These are phyloP conservation scores for Paramecium octaurelia DNA, from an alignment of 73 alveolate genomes.

Conservation along the genomic window DNA sequence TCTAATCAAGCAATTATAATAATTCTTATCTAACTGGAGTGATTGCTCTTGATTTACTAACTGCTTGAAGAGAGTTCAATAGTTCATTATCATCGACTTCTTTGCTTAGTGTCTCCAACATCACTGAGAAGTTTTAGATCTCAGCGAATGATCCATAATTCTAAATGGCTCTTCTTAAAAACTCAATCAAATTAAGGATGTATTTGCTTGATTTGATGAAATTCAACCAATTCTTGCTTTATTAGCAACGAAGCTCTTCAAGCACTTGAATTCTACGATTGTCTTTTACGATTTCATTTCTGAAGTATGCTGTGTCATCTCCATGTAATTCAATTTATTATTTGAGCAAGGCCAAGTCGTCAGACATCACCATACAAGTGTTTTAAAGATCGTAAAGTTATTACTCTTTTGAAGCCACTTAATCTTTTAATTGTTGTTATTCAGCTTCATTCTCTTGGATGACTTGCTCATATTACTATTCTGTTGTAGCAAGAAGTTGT, in stretches of 20 bases:
- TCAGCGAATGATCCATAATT: slow-evolving; percentile 9
- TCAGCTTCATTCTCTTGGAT: neutral
- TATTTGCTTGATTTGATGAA: slow-evolving; percentile 9
- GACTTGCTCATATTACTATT: neutral
- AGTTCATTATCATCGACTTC: neutral
- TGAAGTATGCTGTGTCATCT: neutral
- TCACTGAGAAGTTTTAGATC: neutral
- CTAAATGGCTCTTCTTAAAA: neutral
- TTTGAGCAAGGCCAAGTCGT: slow-evolving; percentile 8
- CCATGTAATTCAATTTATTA: neutral
- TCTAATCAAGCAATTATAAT: neutral
- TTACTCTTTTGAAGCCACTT: neutral
- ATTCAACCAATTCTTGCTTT: slow-evolving; percentile 18
- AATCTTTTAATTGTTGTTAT: neutral
- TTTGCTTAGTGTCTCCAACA: neutral
- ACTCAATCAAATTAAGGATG: neutral
- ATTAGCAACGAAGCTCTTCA: neutral
- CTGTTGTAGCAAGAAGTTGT: neutral
- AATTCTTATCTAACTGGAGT: neutral
- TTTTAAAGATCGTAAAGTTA: neutral
- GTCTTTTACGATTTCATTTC: neutral
- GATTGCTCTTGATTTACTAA: neutral
- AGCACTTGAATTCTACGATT: neutral
- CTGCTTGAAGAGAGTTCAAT: neutral
- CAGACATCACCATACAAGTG: neutral